Evolutionary conservation across 2,329 filamentous ascomycete species (phyloP), one percentile per base, ranked within the genome.

Genomic region (Magnaporthales sp.): DNA sequence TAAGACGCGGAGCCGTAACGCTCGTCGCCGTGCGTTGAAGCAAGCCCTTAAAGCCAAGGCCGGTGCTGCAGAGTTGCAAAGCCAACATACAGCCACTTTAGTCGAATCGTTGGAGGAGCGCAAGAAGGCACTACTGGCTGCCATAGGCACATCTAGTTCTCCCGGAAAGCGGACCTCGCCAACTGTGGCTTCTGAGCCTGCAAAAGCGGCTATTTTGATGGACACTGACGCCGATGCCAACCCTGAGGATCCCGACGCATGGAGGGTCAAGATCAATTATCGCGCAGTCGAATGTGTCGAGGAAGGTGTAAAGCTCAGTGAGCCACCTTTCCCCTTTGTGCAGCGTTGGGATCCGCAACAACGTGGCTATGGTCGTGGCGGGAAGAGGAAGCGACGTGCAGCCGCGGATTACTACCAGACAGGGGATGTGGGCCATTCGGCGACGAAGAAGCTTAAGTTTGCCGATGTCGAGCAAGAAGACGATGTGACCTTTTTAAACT

Each of bases 311-410:
- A 79, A 84, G 32, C 80, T 96, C 62, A 90, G 85, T 66, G 84
- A 91, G 38, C 93, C 94, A 0, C 91, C 93, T 0, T 97, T 96
- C 73, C 93, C 93, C 0, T 97, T 97, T 75, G 82, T 91, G 19
- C 93, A 97, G 75, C 86, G 91, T 62, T 97, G 93, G 94, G 92
- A 96, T 76, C 84, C 86, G 3, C 89, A 92, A 68, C 91, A 93
- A 72, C 83, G 70, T 15, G 19, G 29, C 29, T 32, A 27, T 32
- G 38, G 63, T 63, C 74, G 77, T 30, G 77, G 77, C 27, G 77
- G 76, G 51, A 86, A 81, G 69, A 78, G 80, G 66, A 88, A 89
- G 74, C 79, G 81, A 66, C 75, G 77, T 61, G 75, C 79, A 66
- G 76, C 82, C 51, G 56, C 74, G 2, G 75, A 80, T 22, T 80